Conservation (phyloP, 345 rosid genomes). For the Ailanthus altissimus region DNA sequence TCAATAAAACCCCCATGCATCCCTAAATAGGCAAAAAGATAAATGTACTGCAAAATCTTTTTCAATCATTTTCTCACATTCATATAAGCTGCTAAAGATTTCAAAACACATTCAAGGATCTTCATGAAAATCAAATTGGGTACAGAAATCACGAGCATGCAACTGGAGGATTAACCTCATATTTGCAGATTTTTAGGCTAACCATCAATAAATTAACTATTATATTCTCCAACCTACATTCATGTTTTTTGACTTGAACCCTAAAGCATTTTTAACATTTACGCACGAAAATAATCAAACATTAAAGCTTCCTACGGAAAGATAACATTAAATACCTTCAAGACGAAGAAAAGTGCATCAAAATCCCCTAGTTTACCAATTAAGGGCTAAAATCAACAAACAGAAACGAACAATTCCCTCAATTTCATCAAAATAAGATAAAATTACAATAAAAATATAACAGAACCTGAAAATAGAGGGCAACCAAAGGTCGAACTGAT, state of each 20-base stretch:
- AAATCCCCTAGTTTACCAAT: not conserved
- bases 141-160: not conserved
- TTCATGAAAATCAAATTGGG: not conserved
- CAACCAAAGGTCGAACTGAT: slow-evolving; percentile 45
- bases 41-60: not conserved
- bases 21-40: not conserved
- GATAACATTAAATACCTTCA: not conserved
- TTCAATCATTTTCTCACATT: not conserved
- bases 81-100: not conserved
- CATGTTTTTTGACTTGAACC: not conserved
- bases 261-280: not conserved
- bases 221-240: not conserved
- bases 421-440: not conserved
- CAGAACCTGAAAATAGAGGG: slow-evolving; percentile 42
- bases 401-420: not conserved
- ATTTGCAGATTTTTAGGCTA: not conserved
- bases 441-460: not conserved
- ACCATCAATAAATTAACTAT: not conserved
- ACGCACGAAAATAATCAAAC: not conserved
- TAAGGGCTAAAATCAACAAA: not conserved
- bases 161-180: not conserved
- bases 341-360: not conserved
- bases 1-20: not conserved
- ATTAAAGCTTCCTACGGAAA: not conserved
- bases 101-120: not conserved